These are phyloP conservation scores for Penicillium crystallinum DNA, from an alignment of 495 filamentous ascomycete genomes.

Conservation along the genomic window DNA sequence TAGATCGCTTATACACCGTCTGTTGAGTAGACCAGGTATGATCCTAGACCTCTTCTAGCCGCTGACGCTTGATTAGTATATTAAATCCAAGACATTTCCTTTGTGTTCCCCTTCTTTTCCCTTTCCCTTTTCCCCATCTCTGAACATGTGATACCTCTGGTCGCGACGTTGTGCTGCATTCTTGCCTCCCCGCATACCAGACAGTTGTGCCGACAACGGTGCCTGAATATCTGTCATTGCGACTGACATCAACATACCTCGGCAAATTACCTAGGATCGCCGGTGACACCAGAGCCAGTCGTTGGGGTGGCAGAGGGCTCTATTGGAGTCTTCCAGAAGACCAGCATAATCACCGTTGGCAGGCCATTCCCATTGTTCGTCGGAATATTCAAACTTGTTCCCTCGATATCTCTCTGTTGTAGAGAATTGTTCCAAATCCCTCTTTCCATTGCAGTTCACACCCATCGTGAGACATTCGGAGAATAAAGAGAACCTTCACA, in stretches of 20 bases:
- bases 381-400: not conserved
- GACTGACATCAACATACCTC: conserved; percentile 2
- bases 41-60: not conserved
- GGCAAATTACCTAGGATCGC: not conserved
- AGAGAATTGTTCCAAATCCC: no score
- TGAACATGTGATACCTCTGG: not conserved
- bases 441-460: not conserved
- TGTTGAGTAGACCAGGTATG: no score
- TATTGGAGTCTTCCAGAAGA: not conserved
- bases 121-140: not conserved
- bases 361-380: not conserved
- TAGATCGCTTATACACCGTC: not conserved
- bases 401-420: not conserved
- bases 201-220: conserved; percentile 6
- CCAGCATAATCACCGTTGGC: not conserved
- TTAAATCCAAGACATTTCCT: not conserved
- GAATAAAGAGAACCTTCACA: not conserved
- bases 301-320: not conserved
- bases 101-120: no score
- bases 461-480: not conserved
- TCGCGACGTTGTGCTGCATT: not conserved
- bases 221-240: not conserved
- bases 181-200: conserved; percentile 1
- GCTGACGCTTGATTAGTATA: not conserved
- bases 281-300: not conserved